These are phyloP conservation scores for Xylaria sp. DNA, from an alignment of 2,329 filamentous ascomycete genomes.

Conservation along the genomic window DNA sequence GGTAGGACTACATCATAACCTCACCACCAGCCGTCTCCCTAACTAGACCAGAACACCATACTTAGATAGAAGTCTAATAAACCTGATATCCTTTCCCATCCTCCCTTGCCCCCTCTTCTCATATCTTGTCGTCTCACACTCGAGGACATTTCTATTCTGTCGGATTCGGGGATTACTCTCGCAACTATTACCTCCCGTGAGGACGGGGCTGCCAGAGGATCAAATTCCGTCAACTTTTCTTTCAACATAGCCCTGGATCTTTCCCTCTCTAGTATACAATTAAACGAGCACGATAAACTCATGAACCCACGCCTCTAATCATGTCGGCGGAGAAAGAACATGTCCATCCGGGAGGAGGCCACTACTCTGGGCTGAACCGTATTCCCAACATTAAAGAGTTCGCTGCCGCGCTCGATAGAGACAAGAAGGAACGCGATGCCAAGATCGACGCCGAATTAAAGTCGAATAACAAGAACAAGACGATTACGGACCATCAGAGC, in stretches of 20 bases:
- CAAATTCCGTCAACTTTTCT: background rate
- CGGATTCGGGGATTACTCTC: background rate
- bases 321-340: slow-evolving; percentile 49
- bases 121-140: background rate
- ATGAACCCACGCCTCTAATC: background rate
- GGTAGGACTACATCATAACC: slow-evolving; percentile 33
- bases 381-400: slow-evolving; percentile 91
- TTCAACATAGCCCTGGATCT: background rate
- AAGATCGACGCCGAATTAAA: slow-evolving; percentile 71
- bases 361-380: slow-evolving; percentile 85
- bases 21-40: slow-evolving; percentile 1
- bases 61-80: slow-evolving; percentile 28
- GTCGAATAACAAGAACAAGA: slow-evolving; percentile 49
- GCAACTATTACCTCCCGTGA: background rate
- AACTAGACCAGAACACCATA: slow-evolving; percentile 11
- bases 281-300: background rate
- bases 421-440: slow-evolving; percentile 81
- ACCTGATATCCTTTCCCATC: background rate
- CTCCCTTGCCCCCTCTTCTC: background rate
- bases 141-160: background rate
- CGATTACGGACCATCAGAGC: slow-evolving; percentile 57
- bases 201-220: slow-evolving; percentile 4
- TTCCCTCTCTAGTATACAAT: background rate
- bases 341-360: slow-evolving; percentile 51
- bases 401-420: slow-evolving; percentile 78